A percentile compares a stretch with the other conserved stretches of the same genome.
Conservation (phyloP, 1,284 basidiomycete genomes). For the Ustilago esculenta region DNA sequence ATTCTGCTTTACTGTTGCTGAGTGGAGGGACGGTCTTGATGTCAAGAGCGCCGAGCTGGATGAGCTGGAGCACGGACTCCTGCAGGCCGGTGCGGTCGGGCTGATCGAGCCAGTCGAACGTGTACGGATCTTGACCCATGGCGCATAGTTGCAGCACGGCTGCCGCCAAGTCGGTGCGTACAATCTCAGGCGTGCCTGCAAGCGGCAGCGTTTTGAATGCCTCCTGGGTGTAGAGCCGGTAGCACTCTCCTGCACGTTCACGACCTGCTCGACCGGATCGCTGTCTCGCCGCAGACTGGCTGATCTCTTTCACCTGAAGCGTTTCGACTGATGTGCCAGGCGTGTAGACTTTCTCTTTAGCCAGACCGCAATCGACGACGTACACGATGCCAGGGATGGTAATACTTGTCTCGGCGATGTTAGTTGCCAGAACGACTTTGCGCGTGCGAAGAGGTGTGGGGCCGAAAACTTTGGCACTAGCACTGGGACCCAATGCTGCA, state of each 20-base stretch:
- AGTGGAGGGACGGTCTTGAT: slow-evolving; percentile 9
- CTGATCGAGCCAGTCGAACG: slow-evolving; percentile 62
- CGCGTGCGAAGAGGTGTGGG: slow-evolving; percentile 76
- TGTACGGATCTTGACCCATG: slow-evolving; percentile 60
- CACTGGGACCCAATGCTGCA: slow-evolving; percentile 60
- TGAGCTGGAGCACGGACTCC: slow-evolving; percentile 56
- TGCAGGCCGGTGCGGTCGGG: slow-evolving; percentile 48
- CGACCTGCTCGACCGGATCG: slow-evolving; percentile 63
- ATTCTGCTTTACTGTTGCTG: slow-evolving; percentile 3
- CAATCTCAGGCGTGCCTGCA: slow-evolving; percentile 55
- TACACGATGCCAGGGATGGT: slow-evolving; percentile 95
- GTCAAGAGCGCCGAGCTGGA: slow-evolving; percentile 60
- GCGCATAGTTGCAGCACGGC: slow-evolving; percentile 58
- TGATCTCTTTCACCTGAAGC: slow-evolving; percentile 57
- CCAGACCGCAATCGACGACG: slow-evolving; percentile 84
- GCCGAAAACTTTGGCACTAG: slow-evolving; percentile 53
- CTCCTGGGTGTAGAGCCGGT: slow-evolving; percentile 57
- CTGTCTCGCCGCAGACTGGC: slow-evolving; percentile 58
- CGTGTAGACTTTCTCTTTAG: slow-evolving; percentile 88
- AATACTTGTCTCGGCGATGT: slow-evolving; percentile 87
- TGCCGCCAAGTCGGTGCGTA: slow-evolving; percentile 55
- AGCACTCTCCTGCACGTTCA: slow-evolving; percentile 60
- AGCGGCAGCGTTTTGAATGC: slow-evolving; percentile 43
- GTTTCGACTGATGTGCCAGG: slow-evolving; percentile 56
- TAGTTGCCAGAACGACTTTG: slow-evolving; percentile 81